Percentiles rank a stretch among this genome's conserved stretches.
These are phyloP conservation scores for Pestalotiopsis sp. DNA, from an alignment of 2,329 filamentous ascomycete species.

Conservation along the genomic window DNA sequence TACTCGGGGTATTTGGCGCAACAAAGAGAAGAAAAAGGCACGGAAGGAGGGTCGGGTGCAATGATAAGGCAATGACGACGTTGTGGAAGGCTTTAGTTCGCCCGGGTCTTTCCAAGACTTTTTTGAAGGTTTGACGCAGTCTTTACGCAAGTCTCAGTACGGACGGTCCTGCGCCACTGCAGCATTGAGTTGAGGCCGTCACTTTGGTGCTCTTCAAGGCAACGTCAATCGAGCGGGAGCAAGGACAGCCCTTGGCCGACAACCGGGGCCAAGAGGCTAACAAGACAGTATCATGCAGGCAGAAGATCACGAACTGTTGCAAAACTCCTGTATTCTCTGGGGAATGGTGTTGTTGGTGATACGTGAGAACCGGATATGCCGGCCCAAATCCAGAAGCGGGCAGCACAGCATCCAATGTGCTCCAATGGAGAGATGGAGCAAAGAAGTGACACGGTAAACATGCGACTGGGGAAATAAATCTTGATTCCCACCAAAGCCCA, in stretches of 20 bases:
- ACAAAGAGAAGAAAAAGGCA: constrained; percentile 1
- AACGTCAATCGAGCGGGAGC: neutral
- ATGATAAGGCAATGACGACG: constrained; percentile 7
- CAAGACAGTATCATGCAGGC: too few relatives aligned
- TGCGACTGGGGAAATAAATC: constrained; percentile 2
- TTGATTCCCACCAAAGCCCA: neutral
- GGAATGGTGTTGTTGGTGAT: neutral
- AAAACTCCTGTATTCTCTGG: neutral
- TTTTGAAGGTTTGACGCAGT: neutral
- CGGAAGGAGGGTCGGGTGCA: neutral
- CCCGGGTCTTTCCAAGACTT: neutral
- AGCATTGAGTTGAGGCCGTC: constrained; percentile 4
- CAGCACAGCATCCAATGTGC: neutral
- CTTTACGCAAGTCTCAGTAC: constrained; percentile 3
- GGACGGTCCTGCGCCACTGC: neutral
- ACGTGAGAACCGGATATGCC: neutral
- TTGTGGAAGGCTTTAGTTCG: neutral
- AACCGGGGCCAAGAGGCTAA: too few relatives aligned
- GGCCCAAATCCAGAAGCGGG: neutral
- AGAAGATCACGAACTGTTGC: too few relatives aligned
- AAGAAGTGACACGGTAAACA: neutral
- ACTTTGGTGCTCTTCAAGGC: neutral
- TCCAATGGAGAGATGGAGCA: neutral
- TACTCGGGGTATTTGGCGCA: neutral
- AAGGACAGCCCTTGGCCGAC: neutral